Evolutionary conservation across 2,329 filamentous ascomycete genomes (phyloP).

Genomic region (Epichloe gansuensis): DNA sequence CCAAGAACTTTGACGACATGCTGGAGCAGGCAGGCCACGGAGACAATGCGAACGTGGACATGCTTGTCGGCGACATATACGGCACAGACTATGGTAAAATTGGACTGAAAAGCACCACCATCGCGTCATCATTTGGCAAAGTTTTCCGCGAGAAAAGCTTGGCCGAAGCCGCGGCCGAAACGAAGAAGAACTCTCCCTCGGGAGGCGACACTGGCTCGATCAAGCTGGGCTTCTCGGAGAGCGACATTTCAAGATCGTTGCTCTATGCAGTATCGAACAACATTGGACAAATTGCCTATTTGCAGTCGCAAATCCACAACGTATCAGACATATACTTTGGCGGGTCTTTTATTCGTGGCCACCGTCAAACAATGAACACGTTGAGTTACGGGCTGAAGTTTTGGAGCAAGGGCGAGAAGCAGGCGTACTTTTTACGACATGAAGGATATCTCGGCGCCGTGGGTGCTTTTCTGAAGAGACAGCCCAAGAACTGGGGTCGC

Average conservation of each 20-base stretch:
- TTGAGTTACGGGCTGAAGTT: slow-evolving; percentile 94
- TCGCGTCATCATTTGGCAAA: slow-evolving; percentile 92
- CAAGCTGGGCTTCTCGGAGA: slow-evolving; percentile 47
- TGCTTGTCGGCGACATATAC: slow-evolving; percentile 97
- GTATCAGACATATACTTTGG: slow-evolving; percentile 94
- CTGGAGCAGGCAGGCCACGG: slow-evolving; percentile 78
- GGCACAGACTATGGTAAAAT: slow-evolving; percentile 94
- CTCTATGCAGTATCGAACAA: slow-evolving; percentile 96
- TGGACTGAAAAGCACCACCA: slow-evolving; percentile 86
- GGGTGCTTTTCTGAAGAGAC: slow-evolving; percentile 83
- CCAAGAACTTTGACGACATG: slow-evolving; percentile 96
- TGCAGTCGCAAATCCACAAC: slow-evolving; percentile 92
- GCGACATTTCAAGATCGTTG: slow-evolving; percentile 82
- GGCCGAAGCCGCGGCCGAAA: slow-evolving; percentile 67
- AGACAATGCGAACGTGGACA: slow-evolving; percentile 87
- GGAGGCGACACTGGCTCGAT: slow-evolving; percentile 32
- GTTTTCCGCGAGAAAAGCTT: slow-evolving; percentile 86
- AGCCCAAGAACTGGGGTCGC: slow-evolving; percentile 83
- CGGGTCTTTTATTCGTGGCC: slow-evolving; percentile 89
- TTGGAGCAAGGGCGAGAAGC: slow-evolving; percentile 87
- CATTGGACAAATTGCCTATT: slow-evolving; percentile 91
- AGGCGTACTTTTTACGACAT: slow-evolving; percentile 90
- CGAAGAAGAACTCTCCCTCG: slow-evolving; percentile 42
- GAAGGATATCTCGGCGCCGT: slow-evolving; percentile 93
- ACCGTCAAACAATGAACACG: slow-evolving; percentile 96